Conservation (phyloP, 768 basidiomycete genomes). For the Coprinellus micaceus region DNA sequence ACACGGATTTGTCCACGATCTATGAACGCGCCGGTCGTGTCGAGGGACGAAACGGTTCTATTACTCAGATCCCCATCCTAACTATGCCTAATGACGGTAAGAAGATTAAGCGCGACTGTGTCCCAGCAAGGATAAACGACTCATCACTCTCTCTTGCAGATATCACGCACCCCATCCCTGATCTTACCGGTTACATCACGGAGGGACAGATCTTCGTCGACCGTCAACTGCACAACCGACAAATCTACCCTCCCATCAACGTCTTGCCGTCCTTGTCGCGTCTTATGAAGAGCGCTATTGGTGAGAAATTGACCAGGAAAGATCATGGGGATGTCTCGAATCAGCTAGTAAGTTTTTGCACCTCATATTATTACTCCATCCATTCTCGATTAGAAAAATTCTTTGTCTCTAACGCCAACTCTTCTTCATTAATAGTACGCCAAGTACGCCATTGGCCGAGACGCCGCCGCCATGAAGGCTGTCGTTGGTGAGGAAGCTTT, state of each 20-base stretch:
- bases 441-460: conserved; percentile 96
- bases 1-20: conserved; percentile 98
- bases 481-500: conserved; percentile 98
- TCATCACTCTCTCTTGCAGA: conserved; percentile 45
- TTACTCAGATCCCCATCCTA: conserved; percentile 98
- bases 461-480: conserved; percentile 98
- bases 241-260: conserved; percentile 99
- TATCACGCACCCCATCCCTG: conserved; percentile 99
- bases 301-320: conserved; percentile 94
- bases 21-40: conserved; percentile 99
- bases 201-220: conserved; percentile 99
- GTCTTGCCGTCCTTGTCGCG: conserved; percentile 97
- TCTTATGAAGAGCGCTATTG: conserved; percentile 99
- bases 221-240: conserved; percentile 92
- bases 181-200: conserved; percentile 98
- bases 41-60: conserved; percentile 95
- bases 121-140: conserved; percentile 3
- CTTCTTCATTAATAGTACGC: conserved; percentile 63
- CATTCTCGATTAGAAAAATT: conserved; percentile 2
- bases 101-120: conserved; percentile 19
- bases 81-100: conserved; percentile 99
- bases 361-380: conserved; percentile 4
- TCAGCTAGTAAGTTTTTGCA: conserved; percentile 68
- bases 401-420: neutral
- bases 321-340: conserved; percentile 99